These are phyloP conservation scores for Nicotiana undulata DNA, from an alignment of 257 asterid genomes.

Conservation along the genomic window DNA sequence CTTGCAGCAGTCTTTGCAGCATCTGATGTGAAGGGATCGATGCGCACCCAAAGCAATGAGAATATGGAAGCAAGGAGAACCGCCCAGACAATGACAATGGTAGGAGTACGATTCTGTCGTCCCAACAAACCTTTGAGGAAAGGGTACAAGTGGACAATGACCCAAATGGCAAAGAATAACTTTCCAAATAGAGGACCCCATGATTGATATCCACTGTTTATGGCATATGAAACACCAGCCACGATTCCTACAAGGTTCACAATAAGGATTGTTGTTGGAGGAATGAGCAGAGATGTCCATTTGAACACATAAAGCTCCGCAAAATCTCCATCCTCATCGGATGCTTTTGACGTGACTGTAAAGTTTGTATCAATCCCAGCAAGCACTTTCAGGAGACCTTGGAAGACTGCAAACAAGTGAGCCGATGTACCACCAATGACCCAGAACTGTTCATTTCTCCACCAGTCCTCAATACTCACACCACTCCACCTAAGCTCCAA, in stretches of 20 bases:
- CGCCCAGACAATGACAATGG: conserved; percentile 91
- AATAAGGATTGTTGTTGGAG: conserved; percentile 79
- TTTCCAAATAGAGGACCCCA: conserved; percentile 90
- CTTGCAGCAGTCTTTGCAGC: conserved; percentile 37
- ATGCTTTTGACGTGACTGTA: conserved; percentile 84
- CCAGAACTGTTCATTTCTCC: conserved; percentile 98
- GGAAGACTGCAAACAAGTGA: conserved; percentile 88
- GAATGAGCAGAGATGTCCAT: conserved; percentile 82
- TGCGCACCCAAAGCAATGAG: conserved; percentile 87
- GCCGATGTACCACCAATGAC: conserved; percentile 97
- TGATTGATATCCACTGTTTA: conserved; percentile 85
- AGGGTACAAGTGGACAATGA: conserved; percentile 80
- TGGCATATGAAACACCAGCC: conserved; percentile 80
- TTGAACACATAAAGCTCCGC: conserved; percentile 78
- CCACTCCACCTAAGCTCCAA: conserved; percentile 93
- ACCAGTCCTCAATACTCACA: conserved; percentile 80
- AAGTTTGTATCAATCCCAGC: conserved; percentile 89
- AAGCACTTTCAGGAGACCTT: conserved; percentile 80
- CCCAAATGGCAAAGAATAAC: conserved; percentile 81
- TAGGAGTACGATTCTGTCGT: conserved; percentile 83
- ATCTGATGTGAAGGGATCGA: conserved; percentile 70
- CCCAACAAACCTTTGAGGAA: conserved; percentile 88
- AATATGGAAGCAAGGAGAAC: conserved; percentile 86
- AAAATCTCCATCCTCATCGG: conserved; percentile 72
- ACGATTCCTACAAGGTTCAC: conserved; percentile 79